A percentile compares a stretch with the other conserved stretches of the same genome.
Conservation (phyloP, 2,329 filamentous ascomycete genomes). For the Sphaerulina musiva region DNA sequence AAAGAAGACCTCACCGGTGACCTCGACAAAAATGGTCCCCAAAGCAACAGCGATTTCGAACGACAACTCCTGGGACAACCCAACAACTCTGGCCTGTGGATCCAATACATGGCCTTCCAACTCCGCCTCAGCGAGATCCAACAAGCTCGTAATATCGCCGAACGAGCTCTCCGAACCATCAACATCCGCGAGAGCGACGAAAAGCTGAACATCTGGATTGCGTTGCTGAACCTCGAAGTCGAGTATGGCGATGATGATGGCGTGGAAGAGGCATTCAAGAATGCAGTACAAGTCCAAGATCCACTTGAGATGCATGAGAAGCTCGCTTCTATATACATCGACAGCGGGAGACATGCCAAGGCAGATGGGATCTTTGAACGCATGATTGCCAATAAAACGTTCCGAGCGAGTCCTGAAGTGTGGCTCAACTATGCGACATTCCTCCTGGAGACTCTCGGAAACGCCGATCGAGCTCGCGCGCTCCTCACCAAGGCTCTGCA, state of each 20-base stretch:
- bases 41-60: slow-evolving; percentile 87
- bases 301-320: slow-evolving; percentile 82
- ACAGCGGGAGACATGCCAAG: slow-evolving; percentile 77
- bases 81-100: slow-evolving; percentile 89
- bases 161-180: slow-evolving; percentile 86
- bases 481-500: slow-evolving; percentile 80
- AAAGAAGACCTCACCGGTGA: slow-evolving; percentile 88
- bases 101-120: slow-evolving; percentile 98
- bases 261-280: slow-evolving; percentile 79
- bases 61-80: slow-evolving; percentile 85
- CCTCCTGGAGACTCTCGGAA: slow-evolving; percentile 65
- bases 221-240: slow-evolving; percentile 88
- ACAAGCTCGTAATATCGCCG: slow-evolving; percentile 80
- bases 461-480: slow-evolving; percentile 66
- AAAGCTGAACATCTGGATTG: slow-evolving; percentile 93
- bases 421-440: slow-evolving; percentile 96
- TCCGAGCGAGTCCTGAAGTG: slow-evolving; percentile 68
- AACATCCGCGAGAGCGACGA: slow-evolving; percentile 84
- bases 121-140: slow-evolving; percentile 83
- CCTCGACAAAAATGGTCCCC: slow-evolving; percentile 79
- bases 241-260: slow-evolving; percentile 71
- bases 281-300: slow-evolving; percentile 90
- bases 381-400: slow-evolving; percentile 76
- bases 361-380: slow-evolving; percentile 81
- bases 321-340: slow-evolving; percentile 89